These are phyloP conservation scores for Lenzites betulinus DNA, from an alignment of 768 basidiomycete species.

Conservation along the genomic window DNA sequence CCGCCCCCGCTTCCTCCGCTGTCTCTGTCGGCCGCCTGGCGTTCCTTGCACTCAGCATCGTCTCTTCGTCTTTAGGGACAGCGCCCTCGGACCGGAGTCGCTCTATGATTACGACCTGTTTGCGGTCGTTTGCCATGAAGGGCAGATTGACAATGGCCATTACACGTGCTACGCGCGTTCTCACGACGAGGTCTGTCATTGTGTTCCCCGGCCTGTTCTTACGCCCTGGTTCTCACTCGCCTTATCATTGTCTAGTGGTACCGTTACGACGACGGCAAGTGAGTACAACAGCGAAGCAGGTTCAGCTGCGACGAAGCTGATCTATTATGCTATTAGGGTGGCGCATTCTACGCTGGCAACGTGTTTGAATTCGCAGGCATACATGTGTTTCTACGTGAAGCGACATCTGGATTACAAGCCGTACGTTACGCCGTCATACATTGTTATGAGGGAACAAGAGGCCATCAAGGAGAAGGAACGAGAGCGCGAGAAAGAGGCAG, in stretches of 20 bases:
- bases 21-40: not conserved
- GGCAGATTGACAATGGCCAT: constrained; percentile 92
- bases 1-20: not conserved
- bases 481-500: constrained; percentile 52
- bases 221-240: not conserved
- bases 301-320: not conserved
- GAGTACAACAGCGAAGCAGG: constrained; percentile 27
- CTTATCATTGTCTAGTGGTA: constrained; percentile 67
- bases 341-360: constrained; percentile 66
- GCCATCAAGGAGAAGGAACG: constrained; percentile 60
- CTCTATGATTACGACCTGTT: constrained; percentile 92
- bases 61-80: constrained; percentile 22
- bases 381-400: constrained; percentile 97
- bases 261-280: constrained; percentile 94
- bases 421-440: constrained; percentile 65
- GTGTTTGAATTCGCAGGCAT: constrained; percentile 74
- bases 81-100: constrained; percentile 56
- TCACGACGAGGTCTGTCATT: constrained; percentile 71
- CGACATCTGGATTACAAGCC: constrained; percentile 85
- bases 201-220: too few relatives aligned
- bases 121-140: constrained; percentile 93
- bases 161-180: constrained; percentile 88
- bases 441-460: constrained; percentile 64
- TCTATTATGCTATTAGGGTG: constrained; percentile 48
- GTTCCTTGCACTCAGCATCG: not conserved